phyloP scores from a whole-genome alignment of 2,329 filamentous ascomycete species.

The Ilyonectria sp. region DNA sequence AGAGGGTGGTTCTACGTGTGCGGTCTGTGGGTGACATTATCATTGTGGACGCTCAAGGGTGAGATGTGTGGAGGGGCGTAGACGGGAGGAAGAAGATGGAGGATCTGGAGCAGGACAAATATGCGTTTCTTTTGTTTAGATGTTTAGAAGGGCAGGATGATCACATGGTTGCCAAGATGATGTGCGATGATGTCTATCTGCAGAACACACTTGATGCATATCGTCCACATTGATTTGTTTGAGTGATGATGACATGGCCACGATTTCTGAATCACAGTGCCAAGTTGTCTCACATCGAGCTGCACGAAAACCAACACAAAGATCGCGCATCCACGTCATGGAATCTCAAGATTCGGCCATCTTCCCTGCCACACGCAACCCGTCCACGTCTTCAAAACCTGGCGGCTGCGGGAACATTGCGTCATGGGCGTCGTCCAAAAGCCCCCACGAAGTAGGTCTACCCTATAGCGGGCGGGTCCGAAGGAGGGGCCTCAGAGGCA shows the following conservation, averaged over 20 bases:
- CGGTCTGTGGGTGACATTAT: not conserved
- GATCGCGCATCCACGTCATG: constrained; percentile 23
- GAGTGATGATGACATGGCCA: not conserved
- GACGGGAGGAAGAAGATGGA: not conserved
- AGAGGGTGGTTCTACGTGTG: not conserved
- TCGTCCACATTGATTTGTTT: not conserved
- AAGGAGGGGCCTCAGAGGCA: constrained; percentile 14
- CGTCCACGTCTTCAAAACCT: constrained; percentile 12
- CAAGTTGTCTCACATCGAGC: not conserved
- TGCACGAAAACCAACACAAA: not conserved
- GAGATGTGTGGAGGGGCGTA: constrained; percentile 1
- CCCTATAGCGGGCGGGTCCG: constrained; percentile 20
- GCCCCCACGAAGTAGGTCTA: constrained; percentile 2
- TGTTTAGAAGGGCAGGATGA: not conserved
- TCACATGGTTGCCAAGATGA: constrained; percentile 14
- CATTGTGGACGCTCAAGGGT: not conserved
- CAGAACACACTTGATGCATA: not conserved
- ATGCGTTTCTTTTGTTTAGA: not conserved
- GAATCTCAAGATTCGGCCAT: constrained; percentile 6
- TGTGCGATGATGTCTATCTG: not conserved
- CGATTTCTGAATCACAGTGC: not conserved
- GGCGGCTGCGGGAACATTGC: constrained; percentile 19
- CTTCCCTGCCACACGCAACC: constrained; percentile 19
- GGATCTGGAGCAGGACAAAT: not conserved
- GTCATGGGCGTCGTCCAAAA: constrained; percentile 23